phyloP scores from a whole-genome alignment of 2,329 filamentous ascomycete genomes.

The Microcera coccophila region DNA sequence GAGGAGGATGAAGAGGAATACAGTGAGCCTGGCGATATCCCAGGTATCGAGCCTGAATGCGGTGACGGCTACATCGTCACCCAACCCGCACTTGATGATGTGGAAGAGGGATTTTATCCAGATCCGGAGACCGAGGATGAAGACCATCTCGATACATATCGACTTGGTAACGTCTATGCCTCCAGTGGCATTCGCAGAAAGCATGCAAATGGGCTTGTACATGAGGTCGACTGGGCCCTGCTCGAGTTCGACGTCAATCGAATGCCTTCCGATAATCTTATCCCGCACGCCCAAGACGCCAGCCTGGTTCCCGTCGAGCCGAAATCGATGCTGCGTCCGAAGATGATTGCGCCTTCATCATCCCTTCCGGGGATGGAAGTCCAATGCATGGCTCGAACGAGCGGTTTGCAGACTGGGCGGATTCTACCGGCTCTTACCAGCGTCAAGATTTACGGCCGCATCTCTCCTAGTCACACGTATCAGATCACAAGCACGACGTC shows the following conservation, averaged over 20 bases:
- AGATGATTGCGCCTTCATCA: constrained; percentile 54
- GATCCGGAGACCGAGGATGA: constrained; percentile 65
- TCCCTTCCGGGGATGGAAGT: constrained; percentile 72
- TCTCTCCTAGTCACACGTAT: constrained; percentile 71
- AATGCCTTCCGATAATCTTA: constrained; percentile 66
- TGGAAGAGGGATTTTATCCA: constrained; percentile 78
- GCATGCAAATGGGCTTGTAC: constrained; percentile 65
- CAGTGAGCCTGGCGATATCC: constrained; percentile 68
- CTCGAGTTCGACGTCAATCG: constrained; percentile 74
- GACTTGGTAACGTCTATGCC: constrained; percentile 79
- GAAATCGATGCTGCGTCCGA: constrained; percentile 45
- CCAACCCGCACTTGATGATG: constrained; percentile 86
- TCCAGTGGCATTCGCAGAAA: constrained; percentile 84
- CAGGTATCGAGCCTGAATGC: constrained; percentile 69
- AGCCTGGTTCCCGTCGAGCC: constrained; percentile 17
- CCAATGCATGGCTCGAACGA: constrained; percentile 84
- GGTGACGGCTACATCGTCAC: constrained; percentile 79
- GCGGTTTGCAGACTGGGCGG: constrained; percentile 72
- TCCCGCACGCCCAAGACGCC: constrained; percentile 42
- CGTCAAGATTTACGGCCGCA: constrained; percentile 82
- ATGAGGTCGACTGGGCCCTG: constrained; percentile 94
- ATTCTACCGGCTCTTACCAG: constrained; percentile 75
- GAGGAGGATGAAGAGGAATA: constrained; percentile 54
- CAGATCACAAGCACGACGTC: constrained; percentile 48
- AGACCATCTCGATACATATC: constrained; percentile 78